Conservation (phyloP, 306 rosid species). For the Medicago arabica region DNA sequence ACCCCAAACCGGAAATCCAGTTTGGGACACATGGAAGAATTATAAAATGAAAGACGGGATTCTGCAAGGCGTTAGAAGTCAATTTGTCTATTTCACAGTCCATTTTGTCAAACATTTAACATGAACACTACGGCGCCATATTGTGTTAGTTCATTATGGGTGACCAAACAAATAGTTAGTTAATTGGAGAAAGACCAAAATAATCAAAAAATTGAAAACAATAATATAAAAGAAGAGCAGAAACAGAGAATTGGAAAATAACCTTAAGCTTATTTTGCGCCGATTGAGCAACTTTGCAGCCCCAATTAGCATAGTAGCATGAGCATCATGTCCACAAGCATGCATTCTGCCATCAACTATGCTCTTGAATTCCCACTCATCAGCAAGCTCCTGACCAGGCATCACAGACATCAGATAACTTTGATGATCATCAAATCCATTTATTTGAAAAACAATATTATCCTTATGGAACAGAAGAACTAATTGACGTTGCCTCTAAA, state of each 20-base stretch:
- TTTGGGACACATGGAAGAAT: no score
- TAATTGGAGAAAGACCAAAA: background rate
- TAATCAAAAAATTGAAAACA: background rate
- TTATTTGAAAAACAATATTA: background rate
- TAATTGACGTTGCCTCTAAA: no score
- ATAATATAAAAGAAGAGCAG: background rate
- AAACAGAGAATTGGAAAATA: conserved; percentile 28
- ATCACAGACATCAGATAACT: conserved; percentile 38
- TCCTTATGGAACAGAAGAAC: no score
- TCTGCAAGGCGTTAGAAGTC: no score
- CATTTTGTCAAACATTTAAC: no score
- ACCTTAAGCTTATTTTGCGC: conserved; percentile 63
- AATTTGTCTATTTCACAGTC: no score
- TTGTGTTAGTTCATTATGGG: no score
- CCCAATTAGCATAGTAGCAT: conserved; percentile 61
- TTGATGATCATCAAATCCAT: background rate
- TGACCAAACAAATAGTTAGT: no score
- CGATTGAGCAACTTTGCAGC: conserved; percentile 71
- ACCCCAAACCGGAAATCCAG: no score
- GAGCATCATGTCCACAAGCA: no score
- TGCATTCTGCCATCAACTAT: conserved; percentile 25
- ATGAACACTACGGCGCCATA: no score
- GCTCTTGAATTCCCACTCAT: conserved; percentile 78
- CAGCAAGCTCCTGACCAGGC: conserved; percentile 68
- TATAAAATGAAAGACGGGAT: no score